Percentiles rank a stretch among this genome's conserved stretches.
These are phyloP conservation scores for Syzygium malaccense DNA, from an alignment of 441 rosid species.

Conservation along the genomic window DNA sequence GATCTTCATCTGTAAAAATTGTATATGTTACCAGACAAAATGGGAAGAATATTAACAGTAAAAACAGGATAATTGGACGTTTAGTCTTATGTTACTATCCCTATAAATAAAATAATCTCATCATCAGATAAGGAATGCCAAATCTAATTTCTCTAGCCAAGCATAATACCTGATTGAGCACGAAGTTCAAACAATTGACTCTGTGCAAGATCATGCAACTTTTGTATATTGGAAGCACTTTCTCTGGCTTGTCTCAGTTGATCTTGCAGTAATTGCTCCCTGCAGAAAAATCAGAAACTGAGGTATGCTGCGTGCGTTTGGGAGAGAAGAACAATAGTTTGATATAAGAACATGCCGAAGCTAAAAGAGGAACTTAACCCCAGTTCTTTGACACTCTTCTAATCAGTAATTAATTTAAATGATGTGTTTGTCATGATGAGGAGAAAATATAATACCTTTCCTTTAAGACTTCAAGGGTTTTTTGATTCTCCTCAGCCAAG, in stretches of 20 bases:
- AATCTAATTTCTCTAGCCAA: background rate
- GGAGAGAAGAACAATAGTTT: background rate
- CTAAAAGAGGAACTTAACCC: background rate
- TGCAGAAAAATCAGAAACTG: constrained; percentile 16
- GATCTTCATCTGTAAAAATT: constrained; percentile 74
- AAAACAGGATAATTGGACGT: background rate
- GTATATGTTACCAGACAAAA: background rate
- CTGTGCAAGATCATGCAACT: constrained; percentile 96
- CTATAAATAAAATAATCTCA: background rate
- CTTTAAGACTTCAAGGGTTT: constrained; percentile 84
- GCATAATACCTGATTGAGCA: constrained; percentile 80
- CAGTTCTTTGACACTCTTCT: background rate
- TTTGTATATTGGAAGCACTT: constrained; percentile 89
- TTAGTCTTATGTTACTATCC: background rate
- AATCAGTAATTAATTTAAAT: background rate
- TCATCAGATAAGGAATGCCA: background rate
- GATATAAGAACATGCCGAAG: background rate
- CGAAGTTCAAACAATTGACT: constrained; percentile 88
- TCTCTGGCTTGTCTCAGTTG: constrained; percentile 95
- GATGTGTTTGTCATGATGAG: background rate
- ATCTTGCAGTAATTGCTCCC: constrained; percentile 95
- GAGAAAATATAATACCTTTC: constrained; percentile 51
- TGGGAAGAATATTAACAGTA: background rate
- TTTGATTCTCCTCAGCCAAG: constrained; percentile 98
- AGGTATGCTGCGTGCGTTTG: background rate